phyloP scores from a whole-genome alignment of 768 basidiomycete genomes.

The Trametes gibbosa region DNA sequence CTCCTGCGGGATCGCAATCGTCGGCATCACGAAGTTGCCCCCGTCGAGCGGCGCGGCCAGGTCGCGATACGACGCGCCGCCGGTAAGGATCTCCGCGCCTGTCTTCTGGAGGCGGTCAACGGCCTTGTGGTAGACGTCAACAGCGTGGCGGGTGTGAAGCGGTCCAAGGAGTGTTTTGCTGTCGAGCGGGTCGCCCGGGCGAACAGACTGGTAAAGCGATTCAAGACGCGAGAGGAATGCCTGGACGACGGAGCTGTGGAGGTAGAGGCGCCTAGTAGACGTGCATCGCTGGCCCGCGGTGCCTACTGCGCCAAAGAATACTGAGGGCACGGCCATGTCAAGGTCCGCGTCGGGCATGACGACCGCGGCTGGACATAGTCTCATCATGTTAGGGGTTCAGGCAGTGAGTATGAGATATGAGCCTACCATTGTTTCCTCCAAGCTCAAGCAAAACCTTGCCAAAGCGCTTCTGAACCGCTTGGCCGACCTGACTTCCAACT shows the following conservation, averaged over 20 bases:
- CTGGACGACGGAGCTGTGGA: constrained; percentile 77
- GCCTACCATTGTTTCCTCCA: constrained; percentile 89
- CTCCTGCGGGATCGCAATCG: constrained; percentile 69
- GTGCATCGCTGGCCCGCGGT: constrained; percentile 80
- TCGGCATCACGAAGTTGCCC: constrained; percentile 90
- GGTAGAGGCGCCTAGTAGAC: constrained; percentile 84
- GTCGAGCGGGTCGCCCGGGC: constrained; percentile 84
- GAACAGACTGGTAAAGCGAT: constrained; percentile 66
- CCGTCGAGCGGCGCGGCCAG: constrained; percentile 42
- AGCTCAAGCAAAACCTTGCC: constrained; percentile 89
- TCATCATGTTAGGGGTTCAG: not conserved
- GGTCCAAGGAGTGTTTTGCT: constrained; percentile 79
- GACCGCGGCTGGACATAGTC: constrained; percentile 64
- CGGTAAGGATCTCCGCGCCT: constrained; percentile 76
- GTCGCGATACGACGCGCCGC: constrained; percentile 55
- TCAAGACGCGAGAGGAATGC: constrained; percentile 75
- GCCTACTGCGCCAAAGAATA: constrained; percentile 93
- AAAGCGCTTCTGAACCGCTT: constrained; percentile 80
- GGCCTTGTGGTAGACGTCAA: constrained; percentile 62
- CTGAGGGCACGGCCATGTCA: constrained; percentile 81
- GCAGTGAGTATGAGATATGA: not conserved
- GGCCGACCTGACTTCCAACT: constrained; percentile 86
- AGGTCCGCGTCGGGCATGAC: constrained; percentile 94
- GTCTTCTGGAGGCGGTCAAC: constrained; percentile 57
- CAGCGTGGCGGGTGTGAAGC: constrained; percentile 68